Percentiles rank a stretch among this genome's conserved stretches.
These are phyloP conservation scores for Suhomyces bribrorum DNA, from an alignment of 1,139 yeast species.

Conservation along the genomic window DNA sequence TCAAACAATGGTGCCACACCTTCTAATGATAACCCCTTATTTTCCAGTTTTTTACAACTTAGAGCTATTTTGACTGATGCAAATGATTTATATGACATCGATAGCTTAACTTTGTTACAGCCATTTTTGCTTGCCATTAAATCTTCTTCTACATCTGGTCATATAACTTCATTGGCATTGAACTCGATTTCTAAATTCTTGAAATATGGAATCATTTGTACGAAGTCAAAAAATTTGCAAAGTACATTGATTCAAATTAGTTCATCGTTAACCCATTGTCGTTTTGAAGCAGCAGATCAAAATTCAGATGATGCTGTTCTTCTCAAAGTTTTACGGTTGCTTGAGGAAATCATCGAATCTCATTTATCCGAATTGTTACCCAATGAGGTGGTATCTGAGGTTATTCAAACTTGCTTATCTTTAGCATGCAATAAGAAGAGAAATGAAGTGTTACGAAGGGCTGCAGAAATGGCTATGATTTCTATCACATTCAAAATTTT, in stretches of 20 bases:
- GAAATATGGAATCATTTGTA: conserved; percentile 57
- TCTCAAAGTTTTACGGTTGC: conserved; percentile 72
- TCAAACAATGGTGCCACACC: conserved; percentile 18
- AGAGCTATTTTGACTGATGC: conserved; percentile 68
- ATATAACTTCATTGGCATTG: conserved; percentile 80
- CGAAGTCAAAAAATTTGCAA: conserved; percentile 46
- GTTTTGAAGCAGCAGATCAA: conserved; percentile 95
- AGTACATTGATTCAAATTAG: conserved; percentile 60
- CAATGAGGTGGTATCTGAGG: conserved; percentile 84
- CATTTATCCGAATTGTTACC: conserved; percentile 63
- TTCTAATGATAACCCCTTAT: conserved; percentile 58
- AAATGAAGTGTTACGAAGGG: conserved; percentile 82
- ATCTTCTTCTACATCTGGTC: conserved; percentile 82
- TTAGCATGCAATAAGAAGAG: conserved; percentile 92
- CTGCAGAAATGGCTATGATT: conserved; percentile 85
- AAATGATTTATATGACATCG: conserved; percentile 55
- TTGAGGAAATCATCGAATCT: conserved; percentile 71
- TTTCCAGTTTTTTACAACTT: conserved; percentile 79
- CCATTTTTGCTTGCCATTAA: conserved; percentile 88
- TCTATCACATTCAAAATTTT: conserved; percentile 72
- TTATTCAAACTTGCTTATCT: conserved; percentile 86
- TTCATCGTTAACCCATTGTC: conserved; percentile 85
- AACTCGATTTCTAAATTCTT: conserved; percentile 73
- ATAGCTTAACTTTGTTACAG: conserved; percentile 72
- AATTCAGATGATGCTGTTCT: conserved; percentile 90